Base-by-base conservation (phyloP, 1,139 yeast species). In the Magnusiomyces paraingens region DNA sequence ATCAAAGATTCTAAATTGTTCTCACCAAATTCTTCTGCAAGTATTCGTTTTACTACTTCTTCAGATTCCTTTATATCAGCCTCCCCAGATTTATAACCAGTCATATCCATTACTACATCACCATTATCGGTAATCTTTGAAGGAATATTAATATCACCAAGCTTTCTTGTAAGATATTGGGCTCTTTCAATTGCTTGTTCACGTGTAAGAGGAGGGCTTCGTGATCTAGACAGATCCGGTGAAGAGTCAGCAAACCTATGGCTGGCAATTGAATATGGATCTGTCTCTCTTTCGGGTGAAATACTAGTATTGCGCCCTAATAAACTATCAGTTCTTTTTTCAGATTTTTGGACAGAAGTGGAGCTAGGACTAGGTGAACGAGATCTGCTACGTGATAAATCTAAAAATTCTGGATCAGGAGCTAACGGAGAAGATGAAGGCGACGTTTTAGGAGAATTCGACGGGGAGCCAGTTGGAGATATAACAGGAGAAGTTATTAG, bases 401-500 rank as follows among this genome's bases (percentile, higher is more conserved):
- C 83, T 52, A 80, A 67, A 57, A 72, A 79, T 54, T 82, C 87
- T 0, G 86, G 84, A 58, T 82, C 87, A 47, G 76, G 80, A 14
- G 74, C 61, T 11, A 60, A 56, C 41, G 42, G 61, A 55, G 50
- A 59, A 14, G 8, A 14, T 21, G 44, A 15, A 17, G 50, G 26
- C 10, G 44, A 15, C 4, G 50, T 18, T 20, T 18, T 14, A 36
- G 59, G 60, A 21, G 55, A 41, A 8, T 83, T 76, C 1, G 74
- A 72, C 0, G 81, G 78, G 3, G 95, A 86, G 20, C 81, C 76
- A 1, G 81, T 73, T 0, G 97, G 95, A 42, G 96, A 86, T 29
- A 89, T 73, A 43, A 93, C 95, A 0, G 99, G 99, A 0, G 97
- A 89, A 0, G 99, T 90, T 61, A 89, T 79, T 58, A 89, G 78